Conservation (phyloP, 2,329 filamentous ascomycete species). For the Penicillium sp. region DNA sequence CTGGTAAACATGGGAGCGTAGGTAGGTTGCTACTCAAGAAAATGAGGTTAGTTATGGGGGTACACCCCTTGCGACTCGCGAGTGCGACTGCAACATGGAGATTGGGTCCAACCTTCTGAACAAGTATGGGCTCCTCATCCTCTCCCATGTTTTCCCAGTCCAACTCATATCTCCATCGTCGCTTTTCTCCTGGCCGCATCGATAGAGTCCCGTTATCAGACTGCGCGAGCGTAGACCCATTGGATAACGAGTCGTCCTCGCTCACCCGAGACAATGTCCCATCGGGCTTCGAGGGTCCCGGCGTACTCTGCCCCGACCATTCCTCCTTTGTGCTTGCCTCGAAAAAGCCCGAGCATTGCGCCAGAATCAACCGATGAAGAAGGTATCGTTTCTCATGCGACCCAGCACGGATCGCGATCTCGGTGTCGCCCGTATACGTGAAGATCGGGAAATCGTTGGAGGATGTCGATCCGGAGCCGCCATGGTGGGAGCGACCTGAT, state of each 20-base stretch:
- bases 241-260: slow-evolving; percentile 37
- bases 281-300: slow-evolving; percentile 49
- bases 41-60: slow-evolving; percentile 8
- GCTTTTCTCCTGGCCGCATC: slow-evolving; percentile 50
- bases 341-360: slow-evolving; percentile 91
- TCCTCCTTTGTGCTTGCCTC: slow-evolving; percentile 75
- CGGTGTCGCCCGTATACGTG: slow-evolving; percentile 85
- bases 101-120: slow-evolving; percentile 66
- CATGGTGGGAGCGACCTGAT: slow-evolving; percentile 78
- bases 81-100: background rate
- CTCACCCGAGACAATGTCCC: slow-evolving; percentile 36
- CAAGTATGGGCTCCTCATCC: slow-evolving; percentile 81
- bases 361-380: slow-evolving; percentile 81
- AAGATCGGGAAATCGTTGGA: slow-evolving; percentile 95
- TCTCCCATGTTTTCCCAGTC: slow-evolving; percentile 69
- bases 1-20: slow-evolving; percentile 57
- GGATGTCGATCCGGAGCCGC: slow-evolving; percentile 66
- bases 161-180: slow-evolving; percentile 83
- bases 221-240: slow-evolving; percentile 39
- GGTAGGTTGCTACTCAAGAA: slow-evolving; percentile 31
- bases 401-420: slow-evolving; percentile 74
- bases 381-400: slow-evolving; percentile 78
- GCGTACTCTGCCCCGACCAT: slow-evolving; percentile 58
- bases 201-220: slow-evolving; percentile 40
- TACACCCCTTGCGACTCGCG: background rate